Percentiles rank a stretch among this genome's conserved stretches.
phyloP scores from a whole-genome alignment of 176 grass and related monocot species.

The Elymus sibiricus region DNA sequence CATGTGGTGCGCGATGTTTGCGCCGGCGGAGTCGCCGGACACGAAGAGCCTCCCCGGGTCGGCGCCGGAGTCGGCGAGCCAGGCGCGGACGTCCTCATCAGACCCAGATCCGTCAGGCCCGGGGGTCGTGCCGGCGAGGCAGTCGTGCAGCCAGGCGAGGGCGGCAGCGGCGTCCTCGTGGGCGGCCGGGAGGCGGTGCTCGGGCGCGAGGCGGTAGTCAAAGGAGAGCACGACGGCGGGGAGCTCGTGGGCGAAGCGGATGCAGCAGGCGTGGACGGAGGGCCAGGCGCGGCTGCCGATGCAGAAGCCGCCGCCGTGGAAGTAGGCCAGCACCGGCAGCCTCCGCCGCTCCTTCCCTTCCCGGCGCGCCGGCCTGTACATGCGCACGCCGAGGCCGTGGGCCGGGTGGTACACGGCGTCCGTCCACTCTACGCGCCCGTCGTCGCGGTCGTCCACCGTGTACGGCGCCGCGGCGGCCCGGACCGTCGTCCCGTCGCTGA shows the following conservation, averaged over 20 bases:
- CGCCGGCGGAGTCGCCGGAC: conserved; percentile 37
- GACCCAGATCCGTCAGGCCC: not conserved
- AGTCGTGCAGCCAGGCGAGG: conserved; percentile 43
- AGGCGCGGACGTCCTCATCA: not conserved
- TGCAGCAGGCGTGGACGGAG: conserved; percentile 34
- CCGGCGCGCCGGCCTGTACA: not conserved
- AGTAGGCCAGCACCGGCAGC: conserved; percentile 26
- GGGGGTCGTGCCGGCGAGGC: not conserved
- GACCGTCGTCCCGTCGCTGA: conserved; percentile 27
- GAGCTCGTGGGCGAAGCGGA: conserved; percentile 49
- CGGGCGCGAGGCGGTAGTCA: conserved; percentile 69
- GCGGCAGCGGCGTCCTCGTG: conserved; percentile 38
- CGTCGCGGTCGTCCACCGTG: conserved; percentile 24
- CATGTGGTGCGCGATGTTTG: conserved; percentile 48
- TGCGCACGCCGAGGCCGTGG: not conserved
- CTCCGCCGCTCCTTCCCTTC: too few species aligned
- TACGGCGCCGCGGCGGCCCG: not conserved
- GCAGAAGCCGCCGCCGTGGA: conserved; percentile 59
- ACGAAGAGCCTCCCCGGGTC: conserved; percentile 21
- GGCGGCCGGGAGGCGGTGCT: conserved; percentile 59
- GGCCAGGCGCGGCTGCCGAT: conserved; percentile 44
- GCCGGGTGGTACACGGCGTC: conserved; percentile 28
- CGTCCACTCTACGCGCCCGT: conserved; percentile 43
- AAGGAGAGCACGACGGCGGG: conserved; percentile 41
- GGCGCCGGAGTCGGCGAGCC: conserved; percentile 33